Conservation (phyloP, 257 asterid genomes). For the Cinchona pubescens region DNA sequence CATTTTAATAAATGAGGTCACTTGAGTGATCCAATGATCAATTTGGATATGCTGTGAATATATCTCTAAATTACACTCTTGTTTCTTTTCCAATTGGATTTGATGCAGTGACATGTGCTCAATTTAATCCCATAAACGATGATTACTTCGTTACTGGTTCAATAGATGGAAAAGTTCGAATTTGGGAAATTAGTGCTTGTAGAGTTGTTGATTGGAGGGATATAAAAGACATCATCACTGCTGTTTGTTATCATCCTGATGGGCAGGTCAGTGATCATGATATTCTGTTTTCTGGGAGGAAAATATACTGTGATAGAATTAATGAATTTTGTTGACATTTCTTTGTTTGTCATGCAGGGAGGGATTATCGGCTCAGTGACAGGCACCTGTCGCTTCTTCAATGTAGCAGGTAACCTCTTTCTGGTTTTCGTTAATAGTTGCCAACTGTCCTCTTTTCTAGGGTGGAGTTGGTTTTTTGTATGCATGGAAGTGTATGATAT, state of each 20-base stretch:
- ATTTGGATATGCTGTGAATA: not conserved
- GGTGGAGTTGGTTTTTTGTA: not conserved
- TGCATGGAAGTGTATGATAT: not conserved
- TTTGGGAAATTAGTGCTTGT: slow-evolving; percentile 62
- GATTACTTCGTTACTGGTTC: slow-evolving; percentile 91
- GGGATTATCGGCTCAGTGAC: slow-evolving; percentile 75
- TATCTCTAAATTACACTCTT: not conserved
- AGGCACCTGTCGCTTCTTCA: slow-evolving; percentile 71
- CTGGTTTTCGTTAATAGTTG: not conserved
- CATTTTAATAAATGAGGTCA: not conserved
- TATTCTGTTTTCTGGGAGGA: not conserved
- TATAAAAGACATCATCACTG: slow-evolving; percentile 78
- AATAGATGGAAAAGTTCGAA: slow-evolving; percentile 89
- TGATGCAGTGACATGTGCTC: slow-evolving; percentile 80
- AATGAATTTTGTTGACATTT: slow-evolving; percentile 3
- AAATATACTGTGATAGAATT: not conserved
- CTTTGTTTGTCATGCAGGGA: slow-evolving; percentile 48
- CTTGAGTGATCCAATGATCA: not conserved
- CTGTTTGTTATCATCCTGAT: slow-evolving; percentile 80
- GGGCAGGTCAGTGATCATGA: slow-evolving; percentile 55
- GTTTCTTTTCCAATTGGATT: slow-evolving; percentile 15
- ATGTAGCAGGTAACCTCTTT: slow-evolving; percentile 53
- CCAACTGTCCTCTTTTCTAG: not conserved
- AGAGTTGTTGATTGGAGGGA: slow-evolving; percentile 88
- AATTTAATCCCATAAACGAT: slow-evolving; percentile 68